A percentile compares a stretch with the other conserved stretches of the same genome.
Conservation (phyloP, 2,329 filamentous ascomycete genomes). For the Diaporthe longicolla region DNA sequence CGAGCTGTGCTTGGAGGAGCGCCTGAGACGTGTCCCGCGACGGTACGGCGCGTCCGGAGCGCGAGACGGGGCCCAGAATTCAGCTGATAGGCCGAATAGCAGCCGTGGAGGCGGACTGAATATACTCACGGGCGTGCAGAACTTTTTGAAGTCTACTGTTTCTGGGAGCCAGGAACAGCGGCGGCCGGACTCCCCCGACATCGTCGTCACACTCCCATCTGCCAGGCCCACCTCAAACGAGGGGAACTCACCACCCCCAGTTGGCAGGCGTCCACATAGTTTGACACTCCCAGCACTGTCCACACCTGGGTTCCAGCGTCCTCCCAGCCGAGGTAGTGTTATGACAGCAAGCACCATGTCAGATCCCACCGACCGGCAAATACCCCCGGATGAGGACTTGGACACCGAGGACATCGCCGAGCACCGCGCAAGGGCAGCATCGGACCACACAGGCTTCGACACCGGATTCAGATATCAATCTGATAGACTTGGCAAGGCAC, state of each 20-base stretch:
- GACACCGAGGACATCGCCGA: background rate
- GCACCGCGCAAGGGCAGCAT: background rate
- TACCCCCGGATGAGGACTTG: conserved; percentile 44
- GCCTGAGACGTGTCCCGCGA: conserved; percentile 54
- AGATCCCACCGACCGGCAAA: conserved; percentile 49
- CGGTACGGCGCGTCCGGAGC: conserved; percentile 17
- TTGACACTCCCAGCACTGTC: conserved; percentile 52
- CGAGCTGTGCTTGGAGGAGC: conserved; percentile 66
- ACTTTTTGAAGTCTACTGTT: conserved; percentile 45
- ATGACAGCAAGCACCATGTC: conserved; percentile 49
- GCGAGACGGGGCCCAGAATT: background rate
- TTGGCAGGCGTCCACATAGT: conserved; percentile 48
- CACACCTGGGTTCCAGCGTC: conserved; percentile 49
- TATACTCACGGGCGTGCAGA: conserved; percentile 50
- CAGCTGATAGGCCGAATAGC: conserved; percentile 30
- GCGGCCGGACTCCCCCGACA: conserved; percentile 51
- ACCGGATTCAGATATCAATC: conserved; percentile 19
- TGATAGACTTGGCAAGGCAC: conserved; percentile 41
- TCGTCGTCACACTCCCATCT: conserved; percentile 54
- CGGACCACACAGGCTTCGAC: conserved; percentile 21
- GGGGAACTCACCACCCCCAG: conserved; percentile 17
- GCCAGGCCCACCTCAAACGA: conserved; percentile 48
- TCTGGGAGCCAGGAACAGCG: conserved; percentile 41
- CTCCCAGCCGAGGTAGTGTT: conserved; percentile 51
- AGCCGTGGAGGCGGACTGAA: conserved; percentile 44